These are phyloP conservation scores for Paecilomyces sp. DNA, from an alignment of 2,329 filamentous ascomycete genomes.

Conservation along the genomic window DNA sequence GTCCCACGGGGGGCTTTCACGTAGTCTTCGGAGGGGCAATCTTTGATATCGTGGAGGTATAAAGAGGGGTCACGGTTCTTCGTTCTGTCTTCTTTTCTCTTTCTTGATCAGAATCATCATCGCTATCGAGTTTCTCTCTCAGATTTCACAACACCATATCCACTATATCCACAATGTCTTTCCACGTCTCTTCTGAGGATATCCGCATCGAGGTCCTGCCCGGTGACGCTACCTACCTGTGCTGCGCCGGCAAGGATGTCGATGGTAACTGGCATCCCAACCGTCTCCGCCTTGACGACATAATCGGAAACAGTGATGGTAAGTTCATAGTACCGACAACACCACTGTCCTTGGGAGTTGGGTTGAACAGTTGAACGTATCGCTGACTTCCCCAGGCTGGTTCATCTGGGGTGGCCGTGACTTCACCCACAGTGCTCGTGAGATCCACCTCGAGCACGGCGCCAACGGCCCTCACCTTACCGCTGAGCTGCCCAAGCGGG, in stretches of 20 bases:
- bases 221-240: background rate
- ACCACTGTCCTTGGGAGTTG: background rate
- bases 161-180: background rate
- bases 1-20: background rate
- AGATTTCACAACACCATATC: background rate
- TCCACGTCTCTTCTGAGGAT: background rate
- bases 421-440: slow-evolving; percentile 9
- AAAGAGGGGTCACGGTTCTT: background rate
- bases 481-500: slow-evolving; percentile 7
- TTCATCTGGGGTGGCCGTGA: slow-evolving; percentile 14
- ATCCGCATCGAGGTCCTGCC: background rate
- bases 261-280: background rate
- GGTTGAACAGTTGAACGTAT: background rate
- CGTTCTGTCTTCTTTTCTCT: background rate
- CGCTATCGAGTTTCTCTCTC: background rate
- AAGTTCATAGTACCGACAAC: background rate
- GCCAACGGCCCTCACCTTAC: slow-evolving; percentile 10
- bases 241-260: background rate
- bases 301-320: slow-evolving; percentile 1
- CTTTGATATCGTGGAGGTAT: background rate
- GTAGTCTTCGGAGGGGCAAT: background rate
- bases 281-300: background rate
- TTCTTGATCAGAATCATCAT: background rate
- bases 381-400: slow-evolving; percentile 6
- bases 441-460: slow-evolving; percentile 9